phyloP scores from a whole-genome alignment of 352 stramenopile genomes.

The Pythium folliculosum region DNA sequence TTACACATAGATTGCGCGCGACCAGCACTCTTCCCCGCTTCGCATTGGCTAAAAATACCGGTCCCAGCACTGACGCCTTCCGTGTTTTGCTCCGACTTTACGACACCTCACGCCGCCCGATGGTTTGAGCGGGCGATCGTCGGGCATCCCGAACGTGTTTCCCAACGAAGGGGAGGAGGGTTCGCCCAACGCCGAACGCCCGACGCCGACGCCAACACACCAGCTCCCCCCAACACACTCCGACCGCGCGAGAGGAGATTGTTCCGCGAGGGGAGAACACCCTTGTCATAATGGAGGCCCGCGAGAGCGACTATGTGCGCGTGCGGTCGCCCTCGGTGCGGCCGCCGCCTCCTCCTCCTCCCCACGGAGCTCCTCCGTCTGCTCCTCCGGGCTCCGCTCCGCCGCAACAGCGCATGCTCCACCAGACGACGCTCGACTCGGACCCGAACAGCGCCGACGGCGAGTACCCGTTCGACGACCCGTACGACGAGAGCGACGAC shows the following conservation, averaged over 20 bases:
- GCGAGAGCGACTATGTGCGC: conserved; percentile 21
- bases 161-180: not conserved
- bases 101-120: not conserved
- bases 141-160: not conserved
- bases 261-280: not conserved
- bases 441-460: conserved; percentile 12
- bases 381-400: not conserved
- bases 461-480: conserved; percentile 7
- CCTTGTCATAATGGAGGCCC: conserved; percentile 16
- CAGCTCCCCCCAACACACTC: not conserved
- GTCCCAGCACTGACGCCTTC: not conserved
- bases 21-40: conserved; percentile 4
- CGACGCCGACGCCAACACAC: not conserved
- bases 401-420: not conserved
- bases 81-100: conserved; percentile 15
- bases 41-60: conserved; percentile 20
- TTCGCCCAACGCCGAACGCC: too few species aligned
- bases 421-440: conserved; percentile 26
- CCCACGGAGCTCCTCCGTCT: not conserved
- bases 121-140: not conserved
- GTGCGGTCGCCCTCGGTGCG: conserved; percentile 18
- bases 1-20: conserved; percentile 11
- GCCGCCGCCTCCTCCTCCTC: conserved; percentile 9
- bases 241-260: not conserved
- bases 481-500: conserved; percentile 20